These are phyloP conservation scores for Combretum micranthum DNA, from an alignment of 345 rosid genomes.

Conservation along the genomic window DNA sequence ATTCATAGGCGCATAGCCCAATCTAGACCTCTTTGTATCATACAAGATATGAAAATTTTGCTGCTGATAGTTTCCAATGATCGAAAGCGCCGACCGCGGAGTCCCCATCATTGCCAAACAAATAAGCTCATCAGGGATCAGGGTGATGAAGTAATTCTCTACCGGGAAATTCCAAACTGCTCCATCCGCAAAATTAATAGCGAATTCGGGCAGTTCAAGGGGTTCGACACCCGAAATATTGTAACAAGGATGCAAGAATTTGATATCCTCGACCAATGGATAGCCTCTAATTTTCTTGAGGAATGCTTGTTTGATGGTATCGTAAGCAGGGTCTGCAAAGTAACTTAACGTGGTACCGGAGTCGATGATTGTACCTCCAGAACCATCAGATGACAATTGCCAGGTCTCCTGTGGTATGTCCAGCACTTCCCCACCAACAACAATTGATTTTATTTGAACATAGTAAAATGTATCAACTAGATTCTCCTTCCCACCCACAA, in stretches of 20 bases:
- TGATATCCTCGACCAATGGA: constrained; percentile 41
- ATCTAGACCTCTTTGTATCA: constrained; percentile 77
- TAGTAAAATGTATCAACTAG: constrained; percentile 81
- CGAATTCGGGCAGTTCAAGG: constrained; percentile 61
- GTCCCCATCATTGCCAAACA: constrained; percentile 87
- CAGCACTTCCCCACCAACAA: constrained; percentile 54
- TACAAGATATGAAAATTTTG: constrained; percentile 87
- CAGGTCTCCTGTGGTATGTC: constrained; percentile 72
- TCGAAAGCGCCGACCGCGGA: constrained; percentile 65
- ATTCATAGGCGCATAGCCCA: constrained; percentile 77
- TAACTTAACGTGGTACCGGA: constrained; percentile 90
- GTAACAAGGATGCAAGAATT: constrained; percentile 72
- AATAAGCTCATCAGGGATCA: constrained; percentile 50
- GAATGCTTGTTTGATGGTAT: constrained; percentile 55
- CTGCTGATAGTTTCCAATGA: constrained; percentile 93
- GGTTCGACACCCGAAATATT: constrained; percentile 65
- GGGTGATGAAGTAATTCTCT: constrained; percentile 65
- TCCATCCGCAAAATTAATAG: constrained; percentile 61
- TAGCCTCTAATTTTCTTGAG: constrained; percentile 53
- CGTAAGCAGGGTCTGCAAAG: constrained; percentile 70
- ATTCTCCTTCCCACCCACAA: constrained; percentile 56
- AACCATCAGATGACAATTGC: constrained; percentile 46
- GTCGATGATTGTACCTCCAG: constrained; percentile 88
- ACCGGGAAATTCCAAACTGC: constrained; percentile 87
- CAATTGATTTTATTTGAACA: constrained; percentile 56